Conservation (phyloP, 495 filamentous ascomycete genomes). For the Geoglossum glabrum region DNA sequence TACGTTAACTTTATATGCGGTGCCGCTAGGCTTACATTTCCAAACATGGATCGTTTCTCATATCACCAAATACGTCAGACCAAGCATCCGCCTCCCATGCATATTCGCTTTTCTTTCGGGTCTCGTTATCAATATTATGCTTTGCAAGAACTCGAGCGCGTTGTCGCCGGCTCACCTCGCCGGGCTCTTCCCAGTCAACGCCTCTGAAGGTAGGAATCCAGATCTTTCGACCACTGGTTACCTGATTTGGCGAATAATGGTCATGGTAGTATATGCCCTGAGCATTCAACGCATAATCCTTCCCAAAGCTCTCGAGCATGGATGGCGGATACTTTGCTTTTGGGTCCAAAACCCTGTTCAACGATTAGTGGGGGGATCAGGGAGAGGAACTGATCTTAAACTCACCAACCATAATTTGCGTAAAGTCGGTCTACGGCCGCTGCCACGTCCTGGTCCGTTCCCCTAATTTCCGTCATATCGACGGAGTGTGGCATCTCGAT, state of each 20-base stretch:
- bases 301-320: neutral
- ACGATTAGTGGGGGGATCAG: neutral
- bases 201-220: neutral
- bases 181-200: neutral
- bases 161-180: neutral
- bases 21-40: slow-evolving; percentile 1
- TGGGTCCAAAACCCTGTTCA: neutral
- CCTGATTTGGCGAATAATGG: neutral
- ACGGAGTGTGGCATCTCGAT: neutral
- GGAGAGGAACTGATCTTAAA: neutral
- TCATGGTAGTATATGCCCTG: slow-evolving; percentile 3
- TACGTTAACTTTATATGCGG: neutral
- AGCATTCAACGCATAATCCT: slow-evolving; percentile 2
- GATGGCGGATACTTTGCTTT: neutral
- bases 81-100: slow-evolving; percentile 5
- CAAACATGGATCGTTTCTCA: slow-evolving; percentile 1
- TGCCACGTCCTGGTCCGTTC: neutral
- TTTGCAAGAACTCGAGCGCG: neutral
- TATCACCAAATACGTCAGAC: slow-evolving; percentile 3
- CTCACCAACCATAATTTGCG: neutral
- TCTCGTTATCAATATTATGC: slow-evolving; percentile 4
- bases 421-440: neutral
- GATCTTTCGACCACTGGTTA: neutral
- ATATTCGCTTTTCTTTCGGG: slow-evolving; percentile 1
- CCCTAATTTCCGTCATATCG: neutral